Base-by-base conservation (phyloP, 2,329 filamentous ascomycete genomes). In the Didymella lethalis region DNA sequence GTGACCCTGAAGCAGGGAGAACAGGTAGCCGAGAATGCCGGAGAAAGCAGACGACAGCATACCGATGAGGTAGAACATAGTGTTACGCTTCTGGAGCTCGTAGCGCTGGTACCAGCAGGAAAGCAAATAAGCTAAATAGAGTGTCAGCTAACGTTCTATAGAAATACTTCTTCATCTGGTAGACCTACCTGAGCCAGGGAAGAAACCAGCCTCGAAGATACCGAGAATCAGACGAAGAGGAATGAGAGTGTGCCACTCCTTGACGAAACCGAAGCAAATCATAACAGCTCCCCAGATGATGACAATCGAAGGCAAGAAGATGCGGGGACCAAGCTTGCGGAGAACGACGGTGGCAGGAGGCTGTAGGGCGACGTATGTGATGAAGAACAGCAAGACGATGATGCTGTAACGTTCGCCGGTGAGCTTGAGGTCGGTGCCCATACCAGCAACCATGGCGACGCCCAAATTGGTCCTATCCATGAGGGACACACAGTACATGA, bases 21-120 rank as follows among this genome's bases (percentile, higher is more conserved):
- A 68, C n/a, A 68, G 54, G 34, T 70, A 70, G 20, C 64, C 67
- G 16, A 70, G 64, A 29, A 70, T 68, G n/a, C 67, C 67, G 2
- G 64, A 68, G 53, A 70, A 69, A 23, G 64, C 67, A 20, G 67
- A 68, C 1, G 66, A 66, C 34, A 70, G 45, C 66, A 67, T 68
- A 34, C 66, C 67, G 7, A 67, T 67, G 54, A 67, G 62, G 67
- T 82, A 86, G 68, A 87, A 88, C n/a, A 87, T 73, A 3, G 83
- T 82, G 52, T 86, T 81, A 6, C 85, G 77, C 53, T 81, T 85
- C 49, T 85, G 83, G 56, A 82, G 75, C 65, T 87, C 85, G 46
- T 83, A 81, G 20, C 82, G 78, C 48, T 82, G 82, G 63, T 88
- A 88, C 84, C 85, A 88, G 73, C 84, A 84, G 1, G 83, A 85